Evolutionary conservation across 331 rosid genomes (phyloP).

Genomic region (Stylosanthes scabra): DNA sequence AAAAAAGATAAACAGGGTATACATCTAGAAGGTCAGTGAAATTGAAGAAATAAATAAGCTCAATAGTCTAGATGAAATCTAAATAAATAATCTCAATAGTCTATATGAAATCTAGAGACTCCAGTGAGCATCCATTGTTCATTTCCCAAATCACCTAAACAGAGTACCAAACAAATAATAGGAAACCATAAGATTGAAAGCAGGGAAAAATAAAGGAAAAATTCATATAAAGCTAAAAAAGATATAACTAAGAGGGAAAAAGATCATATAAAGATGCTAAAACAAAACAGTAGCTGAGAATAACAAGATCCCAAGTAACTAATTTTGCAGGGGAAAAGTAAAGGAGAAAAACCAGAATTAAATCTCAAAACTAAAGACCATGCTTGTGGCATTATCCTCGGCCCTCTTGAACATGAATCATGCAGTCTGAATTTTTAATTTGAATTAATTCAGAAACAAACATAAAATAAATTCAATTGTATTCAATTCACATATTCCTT

Average conservation of each 20-base stretch:
- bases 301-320: constrained; percentile 49
- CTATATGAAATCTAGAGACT: constrained; percentile 99
- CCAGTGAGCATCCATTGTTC: constrained; percentile 87
- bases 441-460: background rate
- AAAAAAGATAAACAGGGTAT: too few relatives aligned
- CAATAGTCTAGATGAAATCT: constrained; percentile 99
- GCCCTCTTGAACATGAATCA: constrained; percentile 57
- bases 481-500: too few relatives aligned
- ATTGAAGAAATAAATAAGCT: constrained; percentile 53
- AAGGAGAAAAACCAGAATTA: constrained; percentile 26
- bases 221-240: background rate
- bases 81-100: constrained; percentile 81
- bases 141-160: constrained; percentile 71
- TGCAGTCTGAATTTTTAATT: constrained; percentile 59
- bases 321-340: background rate
- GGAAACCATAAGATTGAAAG: background rate
- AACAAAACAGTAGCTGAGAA: background rate
- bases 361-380: constrained; percentile 20
- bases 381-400: constrained; percentile 44
- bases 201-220: background rate
- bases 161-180: constrained; percentile 34
- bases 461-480: background rate
- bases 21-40: background rate
- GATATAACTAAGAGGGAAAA: constrained; percentile 14
- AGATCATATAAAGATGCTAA: background rate